phyloP scores from a whole-genome alignment of 2,329 filamentous ascomycete species.

The Diaporthe sp. region DNA sequence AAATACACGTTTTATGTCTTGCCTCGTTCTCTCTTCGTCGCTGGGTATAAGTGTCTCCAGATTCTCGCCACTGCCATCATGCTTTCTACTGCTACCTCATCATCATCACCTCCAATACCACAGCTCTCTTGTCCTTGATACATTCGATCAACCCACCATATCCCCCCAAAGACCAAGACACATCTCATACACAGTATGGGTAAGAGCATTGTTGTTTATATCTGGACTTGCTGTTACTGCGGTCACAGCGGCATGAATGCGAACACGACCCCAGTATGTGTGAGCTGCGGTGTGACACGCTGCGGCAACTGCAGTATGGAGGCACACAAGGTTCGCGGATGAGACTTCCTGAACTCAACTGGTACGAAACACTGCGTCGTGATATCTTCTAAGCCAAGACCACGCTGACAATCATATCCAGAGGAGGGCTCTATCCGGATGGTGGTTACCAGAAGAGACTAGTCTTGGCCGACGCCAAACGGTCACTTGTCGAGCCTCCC shows the following conservation, averaged over 20 bases:
- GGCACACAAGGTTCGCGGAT: not conserved
- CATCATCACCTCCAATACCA: too few relatives aligned
- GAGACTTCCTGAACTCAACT: not conserved
- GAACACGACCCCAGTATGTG: not conserved
- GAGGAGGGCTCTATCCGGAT: not conserved
- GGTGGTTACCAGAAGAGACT: too few relatives aligned
- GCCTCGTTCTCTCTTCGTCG: not conserved
- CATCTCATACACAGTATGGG: not conserved
- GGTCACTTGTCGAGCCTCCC: not conserved
- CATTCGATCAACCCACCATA: not conserved
- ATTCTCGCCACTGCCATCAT: not conserved
- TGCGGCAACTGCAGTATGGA: not conserved
- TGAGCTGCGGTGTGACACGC: not conserved
- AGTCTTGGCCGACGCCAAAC: too few relatives aligned
- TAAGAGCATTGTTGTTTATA: not conserved
- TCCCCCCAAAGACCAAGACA: not conserved
- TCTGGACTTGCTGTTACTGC: slow-evolving; percentile 33
- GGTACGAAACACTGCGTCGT: not conserved
- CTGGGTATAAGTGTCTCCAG: not conserved
- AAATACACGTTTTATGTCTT: slow-evolving; percentile 1
- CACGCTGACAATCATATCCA: not conserved
- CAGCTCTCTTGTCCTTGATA: not conserved
- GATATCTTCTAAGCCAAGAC: not conserved
- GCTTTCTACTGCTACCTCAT: not conserved
- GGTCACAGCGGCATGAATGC: slow-evolving; percentile 2